phyloP scores from a whole-genome alignment of 140 eudicot species.

The Cichorium intybus region DNA sequence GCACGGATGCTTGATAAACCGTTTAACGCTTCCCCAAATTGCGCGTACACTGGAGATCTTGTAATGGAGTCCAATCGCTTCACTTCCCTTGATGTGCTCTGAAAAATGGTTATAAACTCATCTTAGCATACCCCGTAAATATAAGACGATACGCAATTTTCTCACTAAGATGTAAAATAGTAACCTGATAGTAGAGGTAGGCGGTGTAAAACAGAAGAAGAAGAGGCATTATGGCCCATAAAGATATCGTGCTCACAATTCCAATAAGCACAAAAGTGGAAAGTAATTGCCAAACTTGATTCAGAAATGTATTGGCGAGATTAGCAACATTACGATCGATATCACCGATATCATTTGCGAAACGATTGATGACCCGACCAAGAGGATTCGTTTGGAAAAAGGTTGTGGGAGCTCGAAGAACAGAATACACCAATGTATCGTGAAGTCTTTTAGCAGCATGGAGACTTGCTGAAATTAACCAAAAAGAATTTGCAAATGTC shows the following conservation, averaged over 20 bases:
- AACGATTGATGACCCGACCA: constrained; percentile 91
- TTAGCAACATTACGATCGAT: constrained; percentile 85
- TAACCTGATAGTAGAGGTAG: constrained; percentile 94
- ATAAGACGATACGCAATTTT: background rate
- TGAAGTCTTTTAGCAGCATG: constrained; percentile 84
- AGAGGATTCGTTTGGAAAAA: constrained; percentile 91
- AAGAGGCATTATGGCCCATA: constrained; percentile 99
- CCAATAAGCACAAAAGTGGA: constrained; percentile 93
- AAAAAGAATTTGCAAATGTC: constrained; percentile 72
- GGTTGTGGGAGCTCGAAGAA: constrained; percentile 90
- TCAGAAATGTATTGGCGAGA: constrained; percentile 56
- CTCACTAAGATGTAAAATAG: constrained; percentile 10
- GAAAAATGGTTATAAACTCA: constrained; percentile 20
- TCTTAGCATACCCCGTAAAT: constrained; percentile 6
- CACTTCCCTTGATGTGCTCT: constrained; percentile 97
- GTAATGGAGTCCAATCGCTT: constrained; percentile 87
- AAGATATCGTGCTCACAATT: constrained; percentile 86
- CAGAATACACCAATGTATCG: constrained; percentile 71
- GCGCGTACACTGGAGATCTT: constrained; percentile 93
- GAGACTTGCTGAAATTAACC: constrained; percentile 92
- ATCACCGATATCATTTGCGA: constrained; percentile 92
- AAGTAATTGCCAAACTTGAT: constrained; percentile 77
- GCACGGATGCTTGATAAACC: constrained; percentile 91
- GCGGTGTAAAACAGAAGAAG: constrained; percentile 87
- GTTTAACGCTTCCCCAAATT: constrained; percentile 94